Conservation (phyloP, 106 monocot genomes). For the Allium cepa region DNA sequence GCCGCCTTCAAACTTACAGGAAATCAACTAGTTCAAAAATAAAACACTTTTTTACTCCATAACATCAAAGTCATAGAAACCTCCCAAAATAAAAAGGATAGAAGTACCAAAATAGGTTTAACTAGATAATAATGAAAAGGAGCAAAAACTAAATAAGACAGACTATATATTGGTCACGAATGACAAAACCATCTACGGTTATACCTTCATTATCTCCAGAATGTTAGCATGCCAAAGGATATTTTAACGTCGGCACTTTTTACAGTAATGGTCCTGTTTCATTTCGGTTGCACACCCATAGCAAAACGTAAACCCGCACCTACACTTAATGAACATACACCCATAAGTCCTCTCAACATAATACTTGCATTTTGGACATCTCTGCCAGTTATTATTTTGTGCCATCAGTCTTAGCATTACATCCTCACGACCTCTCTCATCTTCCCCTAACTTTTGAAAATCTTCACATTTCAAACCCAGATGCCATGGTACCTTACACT, state of each 20-base stretch:
- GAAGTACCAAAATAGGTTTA: too few relatives aligned
- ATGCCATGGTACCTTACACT: conserved; percentile 67
- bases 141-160: too few relatives aligned
- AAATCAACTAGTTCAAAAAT: too few relatives aligned
- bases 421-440: conserved; percentile 47
- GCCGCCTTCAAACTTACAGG: too few relatives aligned
- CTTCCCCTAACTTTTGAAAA: conserved; percentile 27
- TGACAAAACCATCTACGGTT: too few relatives aligned
- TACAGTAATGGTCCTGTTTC: conserved; percentile 6
- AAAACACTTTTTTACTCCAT: too few relatives aligned
- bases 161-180: too few relatives aligned
- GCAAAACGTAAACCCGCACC: conserved; percentile 16
- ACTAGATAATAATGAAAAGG: too few relatives aligned
- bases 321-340: conserved; percentile 58
- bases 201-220: too few relatives aligned
- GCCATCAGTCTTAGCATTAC: conserved; percentile 39
- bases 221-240: too few relatives aligned
- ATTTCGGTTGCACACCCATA: conserved; percentile 10
- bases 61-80: too few relatives aligned
- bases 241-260: conserved; percentile 6
- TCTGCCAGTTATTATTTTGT: conserved; percentile 33
- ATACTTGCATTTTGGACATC: conserved; percentile 54
- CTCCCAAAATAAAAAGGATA: too few relatives aligned
- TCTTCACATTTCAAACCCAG: conserved; percentile 25
- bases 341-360: conserved; percentile 53